phyloP scores from a whole-genome alignment of 495 filamentous ascomycete genomes.

The Lophiotrema nucula region DNA sequence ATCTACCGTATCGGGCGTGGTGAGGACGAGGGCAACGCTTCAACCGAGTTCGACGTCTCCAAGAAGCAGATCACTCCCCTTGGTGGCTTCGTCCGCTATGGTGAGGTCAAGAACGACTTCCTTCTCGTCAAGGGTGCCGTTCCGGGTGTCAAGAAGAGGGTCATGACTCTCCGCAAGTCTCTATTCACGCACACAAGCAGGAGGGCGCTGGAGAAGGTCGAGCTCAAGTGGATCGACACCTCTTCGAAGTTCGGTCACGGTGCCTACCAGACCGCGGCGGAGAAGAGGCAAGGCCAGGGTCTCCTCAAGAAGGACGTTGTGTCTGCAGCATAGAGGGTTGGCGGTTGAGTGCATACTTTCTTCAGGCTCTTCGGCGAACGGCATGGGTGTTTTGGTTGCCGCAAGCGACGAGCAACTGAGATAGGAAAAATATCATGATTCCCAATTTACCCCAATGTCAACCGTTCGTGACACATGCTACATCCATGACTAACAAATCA shows the following conservation, averaged over 20 bases:
- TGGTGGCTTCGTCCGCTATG: conserved; percentile 99
- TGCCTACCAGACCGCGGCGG: conserved; percentile 95
- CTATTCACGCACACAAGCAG: conserved; percentile 97
- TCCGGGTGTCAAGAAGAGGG: conserved; percentile 98
- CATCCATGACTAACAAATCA: too few species aligned
- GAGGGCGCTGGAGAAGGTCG: conserved; percentile 95
- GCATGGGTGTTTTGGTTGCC: conserved; percentile 22
- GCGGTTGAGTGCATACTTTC: conserved; percentile 26
- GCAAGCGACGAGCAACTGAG: conserved; percentile 5
- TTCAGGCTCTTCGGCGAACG: conserved; percentile 30
- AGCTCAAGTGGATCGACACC: conserved; percentile 99
- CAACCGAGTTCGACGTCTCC: conserved; percentile 93
- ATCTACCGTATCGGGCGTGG: conserved; percentile 97
- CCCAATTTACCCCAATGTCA: conserved; percentile 27
- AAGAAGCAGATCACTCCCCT: conserved; percentile 99
- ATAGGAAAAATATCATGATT: conserved; percentile 28
- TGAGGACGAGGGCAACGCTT: conserved; percentile 81
- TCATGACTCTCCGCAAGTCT: conserved; percentile 98
- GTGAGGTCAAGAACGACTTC: conserved; percentile 99
- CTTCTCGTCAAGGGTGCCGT: conserved; percentile 96
- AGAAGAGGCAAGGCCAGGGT: conserved; percentile 94
- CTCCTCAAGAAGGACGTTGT: conserved; percentile 98
- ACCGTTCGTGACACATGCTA: too few species aligned
- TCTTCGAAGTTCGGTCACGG: conserved; percentile 99
- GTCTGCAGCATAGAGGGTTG: conserved; percentile 61